Evolutionary conservation across 352 stramenopile genomes (phyloP).

Genomic region (Pseudoperonospora humuli): DNA sequence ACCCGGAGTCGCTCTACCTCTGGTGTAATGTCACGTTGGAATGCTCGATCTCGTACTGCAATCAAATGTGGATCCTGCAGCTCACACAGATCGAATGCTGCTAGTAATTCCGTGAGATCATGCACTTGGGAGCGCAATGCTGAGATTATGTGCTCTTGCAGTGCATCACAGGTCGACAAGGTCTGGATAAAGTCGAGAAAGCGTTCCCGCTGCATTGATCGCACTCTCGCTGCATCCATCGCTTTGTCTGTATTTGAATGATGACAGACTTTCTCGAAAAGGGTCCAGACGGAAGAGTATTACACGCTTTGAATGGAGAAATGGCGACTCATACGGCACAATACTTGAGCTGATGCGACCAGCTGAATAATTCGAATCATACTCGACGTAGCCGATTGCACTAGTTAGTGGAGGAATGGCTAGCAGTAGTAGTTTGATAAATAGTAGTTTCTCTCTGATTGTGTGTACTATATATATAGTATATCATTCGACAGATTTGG

Average conservation of each 20-base stretch:
- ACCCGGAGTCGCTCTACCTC: slow-evolving; percentile 9
- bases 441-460: no score
- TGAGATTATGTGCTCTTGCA: slow-evolving; percentile 9
- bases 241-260: background rate
- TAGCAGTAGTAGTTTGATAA: no score
- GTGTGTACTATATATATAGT: no score
- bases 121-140: slow-evolving; percentile 19
- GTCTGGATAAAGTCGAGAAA: slow-evolving; percentile 4
- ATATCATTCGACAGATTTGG: no score
- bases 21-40: slow-evolving; percentile 14
- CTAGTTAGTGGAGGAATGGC: no score
- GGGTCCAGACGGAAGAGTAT: no score
- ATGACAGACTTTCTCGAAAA: no score
- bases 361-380: no score
- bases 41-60: slow-evolving; percentile 17
- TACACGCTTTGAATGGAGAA: no score
- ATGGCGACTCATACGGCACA: no score
- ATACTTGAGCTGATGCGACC: no score
- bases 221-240: background rate
- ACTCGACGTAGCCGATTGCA: no score
- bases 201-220: background rate
- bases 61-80: slow-evolving; percentile 15
- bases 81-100: slow-evolving; percentile 23
- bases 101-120: slow-evolving; percentile 20
- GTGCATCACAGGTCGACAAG: slow-evolving; percentile 3